These are phyloP conservation scores for Dentipellis sp. DNA, from an alignment of 768 basidiomycete species.

Conservation along the genomic window DNA sequence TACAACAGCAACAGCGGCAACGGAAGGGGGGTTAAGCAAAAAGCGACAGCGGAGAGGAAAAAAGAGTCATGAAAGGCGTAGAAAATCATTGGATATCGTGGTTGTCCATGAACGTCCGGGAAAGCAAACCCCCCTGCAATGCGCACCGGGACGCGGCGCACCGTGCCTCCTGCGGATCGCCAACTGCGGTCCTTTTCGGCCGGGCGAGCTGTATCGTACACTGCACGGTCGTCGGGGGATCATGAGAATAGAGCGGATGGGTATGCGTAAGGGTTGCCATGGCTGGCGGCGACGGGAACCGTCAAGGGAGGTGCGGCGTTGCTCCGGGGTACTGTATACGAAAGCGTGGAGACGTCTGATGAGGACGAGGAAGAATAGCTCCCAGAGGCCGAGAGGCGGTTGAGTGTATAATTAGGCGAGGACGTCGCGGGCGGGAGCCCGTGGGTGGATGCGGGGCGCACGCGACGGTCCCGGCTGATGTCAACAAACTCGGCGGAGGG, in stretches of 20 bases:
- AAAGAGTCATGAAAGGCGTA: too few species aligned
- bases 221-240: background rate
- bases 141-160: too few species aligned
- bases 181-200: too few species aligned
- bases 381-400: background rate
- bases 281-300: conserved; percentile 4
- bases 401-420: background rate
- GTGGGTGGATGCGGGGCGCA: conserved; percentile 18
- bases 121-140: too few species aligned
- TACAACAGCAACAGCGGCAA: background rate
- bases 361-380: background rate
- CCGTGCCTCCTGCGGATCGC: too few species aligned
- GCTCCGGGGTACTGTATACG: too few species aligned
- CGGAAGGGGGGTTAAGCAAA: background rate
- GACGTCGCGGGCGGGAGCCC: conserved; percentile 6
- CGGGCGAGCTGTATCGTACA: background rate
- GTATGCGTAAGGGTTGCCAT: conserved; percentile 10
- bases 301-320: background rate
- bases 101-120: too few species aligned
- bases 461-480: conserved; percentile 10
- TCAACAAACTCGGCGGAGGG: conserved; percentile 51
- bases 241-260: conserved; percentile 12
- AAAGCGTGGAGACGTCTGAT: background rate
- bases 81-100: too few species aligned
- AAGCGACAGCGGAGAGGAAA: background rate